Evolutionary conservation across 2,329 filamentous ascomycete species (phyloP).

Genomic region (Epichloe glyceriae): DNA sequence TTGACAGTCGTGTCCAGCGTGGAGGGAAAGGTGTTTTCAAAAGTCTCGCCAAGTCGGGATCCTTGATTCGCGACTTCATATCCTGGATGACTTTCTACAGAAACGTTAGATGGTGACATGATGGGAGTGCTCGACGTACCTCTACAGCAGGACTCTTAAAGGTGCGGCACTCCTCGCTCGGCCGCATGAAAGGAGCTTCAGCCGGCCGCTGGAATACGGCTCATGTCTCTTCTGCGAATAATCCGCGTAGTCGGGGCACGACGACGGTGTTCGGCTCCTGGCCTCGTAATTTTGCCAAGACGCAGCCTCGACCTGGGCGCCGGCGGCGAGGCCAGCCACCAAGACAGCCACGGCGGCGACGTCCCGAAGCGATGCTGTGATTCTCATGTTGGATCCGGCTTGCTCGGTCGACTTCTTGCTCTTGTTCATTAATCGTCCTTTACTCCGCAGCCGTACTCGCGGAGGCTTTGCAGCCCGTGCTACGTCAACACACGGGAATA

Average conservation of each 20-base stretch:
- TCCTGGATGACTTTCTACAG: slow-evolving; percentile 15
- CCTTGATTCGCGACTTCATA: slow-evolving; percentile 27
- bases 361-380: not conserved
- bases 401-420: not conserved
- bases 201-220: slow-evolving; percentile 11
- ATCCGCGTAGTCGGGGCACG: slow-evolving; percentile 14
- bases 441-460: too few species aligned
- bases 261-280: slow-evolving; percentile 8
- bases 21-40: slow-evolving; percentile 75
- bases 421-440: not conserved
- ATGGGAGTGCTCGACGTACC: slow-evolving; percentile 3
- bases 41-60: slow-evolving; percentile 58
- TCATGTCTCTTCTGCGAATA: slow-evolving; percentile 12
- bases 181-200: slow-evolving; percentile 15
- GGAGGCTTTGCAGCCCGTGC: too few species aligned
- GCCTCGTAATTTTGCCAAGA: not conserved
- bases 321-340: not conserved
- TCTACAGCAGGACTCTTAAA: slow-evolving; percentile 17
- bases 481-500: too few species aligned
- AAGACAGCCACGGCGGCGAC: not conserved
- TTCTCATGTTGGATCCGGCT: not conserved
- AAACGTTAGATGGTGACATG: not conserved
- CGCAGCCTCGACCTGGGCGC: not conserved
- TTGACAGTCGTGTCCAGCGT: slow-evolving; percentile 71
- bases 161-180: slow-evolving; percentile 14